phyloP scores from a whole-genome alignment of 2,329 filamentous ascomycete genomes.

The Domatiomyces catenatus region DNA sequence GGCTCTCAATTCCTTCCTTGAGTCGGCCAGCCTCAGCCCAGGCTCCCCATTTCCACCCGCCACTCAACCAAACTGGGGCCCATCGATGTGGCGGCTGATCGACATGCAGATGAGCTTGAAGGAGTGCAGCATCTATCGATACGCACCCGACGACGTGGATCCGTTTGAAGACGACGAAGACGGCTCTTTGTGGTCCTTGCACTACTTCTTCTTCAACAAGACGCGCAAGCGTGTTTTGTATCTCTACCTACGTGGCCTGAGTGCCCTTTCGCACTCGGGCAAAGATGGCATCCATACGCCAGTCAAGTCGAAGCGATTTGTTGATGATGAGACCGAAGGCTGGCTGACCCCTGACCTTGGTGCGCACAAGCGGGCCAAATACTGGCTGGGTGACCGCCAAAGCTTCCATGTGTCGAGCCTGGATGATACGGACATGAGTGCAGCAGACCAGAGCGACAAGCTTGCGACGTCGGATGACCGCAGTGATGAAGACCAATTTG shows the following conservation, averaged over 20 bases:
- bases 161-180: constrained; percentile 88
- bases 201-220: constrained; percentile 98
- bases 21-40: constrained; percentile 19
- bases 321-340: constrained; percentile 30
- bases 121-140: constrained; percentile 79
- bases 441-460: constrained; percentile 6
- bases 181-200: constrained; percentile 82
- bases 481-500: constrained; percentile 17
- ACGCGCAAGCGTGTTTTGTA: constrained; percentile 84
- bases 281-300: constrained; percentile 33
- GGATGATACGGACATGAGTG: constrained; percentile 26
- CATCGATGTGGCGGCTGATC: constrained; percentile 79
- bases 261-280: constrained; percentile 52
- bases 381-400: constrained; percentile 65
- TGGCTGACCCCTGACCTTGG: constrained; percentile 38
- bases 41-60: constrained; percentile 27
- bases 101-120: constrained; percentile 89
- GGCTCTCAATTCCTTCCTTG: constrained; percentile 24
- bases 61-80: constrained; percentile 53
- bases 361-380: constrained; percentile 66
- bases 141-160: constrained; percentile 65
- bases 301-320: constrained; percentile 30
- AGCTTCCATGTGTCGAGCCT: constrained; percentile 29
- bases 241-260: constrained; percentile 75
- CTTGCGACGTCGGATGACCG: constrained; percentile 5